These are phyloP conservation scores for Citrus medica DNA, from an alignment of 345 rosid species.

Conservation along the genomic window DNA sequence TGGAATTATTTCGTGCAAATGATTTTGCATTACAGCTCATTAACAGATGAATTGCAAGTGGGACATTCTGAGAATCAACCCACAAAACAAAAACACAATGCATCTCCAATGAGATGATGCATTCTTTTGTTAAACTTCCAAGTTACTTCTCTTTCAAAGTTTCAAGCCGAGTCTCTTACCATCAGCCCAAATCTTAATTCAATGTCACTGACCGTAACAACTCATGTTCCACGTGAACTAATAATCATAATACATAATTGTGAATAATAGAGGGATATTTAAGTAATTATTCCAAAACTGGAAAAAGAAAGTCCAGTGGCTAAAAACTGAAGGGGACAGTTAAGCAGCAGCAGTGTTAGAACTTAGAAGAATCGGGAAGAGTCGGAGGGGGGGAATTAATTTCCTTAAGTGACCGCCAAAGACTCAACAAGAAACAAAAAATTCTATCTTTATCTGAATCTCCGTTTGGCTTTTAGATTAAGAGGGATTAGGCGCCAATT, in stretches of 20 bases:
- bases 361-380: conserved; percentile 21
- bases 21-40: neutral
- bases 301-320: neutral
- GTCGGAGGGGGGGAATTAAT: conserved; percentile 38
- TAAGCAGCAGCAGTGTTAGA: neutral
- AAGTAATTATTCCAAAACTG: no score
- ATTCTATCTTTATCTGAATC: neutral
- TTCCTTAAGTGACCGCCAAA: conserved; percentile 11
- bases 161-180: no score
- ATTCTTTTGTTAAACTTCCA: no score
- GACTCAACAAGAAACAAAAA: conserved; percentile 12
- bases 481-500: neutral
- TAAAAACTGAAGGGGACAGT: neutral
- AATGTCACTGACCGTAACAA: neutral
- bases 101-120: no score
- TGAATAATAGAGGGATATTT: no score
- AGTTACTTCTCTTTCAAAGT: no score
- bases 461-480: neutral
- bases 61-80: neutral
- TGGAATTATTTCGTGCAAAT: neutral
- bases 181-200: neutral
- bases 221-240: neutral
- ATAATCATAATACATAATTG: neutral
- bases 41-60: neutral
- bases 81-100: neutral